A percentile compares a stretch with the other conserved stretches of the same genome.
Conservation (phyloP, 2,329 filamentous ascomycete genomes). For the Aureobasidium zeae region DNA sequence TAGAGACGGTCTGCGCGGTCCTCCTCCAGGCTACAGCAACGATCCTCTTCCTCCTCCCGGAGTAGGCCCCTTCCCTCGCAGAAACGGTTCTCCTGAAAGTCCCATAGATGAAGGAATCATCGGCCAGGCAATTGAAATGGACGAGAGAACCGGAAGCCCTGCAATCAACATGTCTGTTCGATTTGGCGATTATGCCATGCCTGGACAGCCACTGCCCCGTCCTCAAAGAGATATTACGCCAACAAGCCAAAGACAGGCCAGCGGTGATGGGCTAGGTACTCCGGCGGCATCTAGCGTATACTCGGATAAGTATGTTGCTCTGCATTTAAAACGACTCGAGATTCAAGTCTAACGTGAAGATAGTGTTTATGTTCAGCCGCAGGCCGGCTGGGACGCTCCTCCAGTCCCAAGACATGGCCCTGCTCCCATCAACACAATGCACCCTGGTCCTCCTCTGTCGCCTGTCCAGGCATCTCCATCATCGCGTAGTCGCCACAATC, state of each 20-base stretch:
- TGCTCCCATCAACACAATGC: conserved; percentile 17
- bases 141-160: conserved; percentile 54
- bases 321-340: no score
- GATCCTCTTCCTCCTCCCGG: conserved; percentile 25
- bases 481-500: conserved; percentile 23
- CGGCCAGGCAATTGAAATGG: conserved; percentile 71
- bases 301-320: conserved; percentile 57
- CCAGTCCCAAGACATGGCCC: conserved; percentile 15
- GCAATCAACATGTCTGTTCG: conserved; percentile 19
- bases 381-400: conserved; percentile 33
- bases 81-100: conserved; percentile 16
- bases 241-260: conserved; percentile 65
- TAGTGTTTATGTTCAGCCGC: conserved; percentile 39
- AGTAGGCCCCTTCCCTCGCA: conserved; percentile 13
- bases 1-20: conserved; percentile 32
- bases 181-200: conserved; percentile 56
- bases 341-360: conserved; percentile 8
- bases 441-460: conserved; percentile 21
- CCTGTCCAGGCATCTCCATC: conserved; percentile 24
- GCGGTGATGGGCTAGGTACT: conserved; percentile 52
- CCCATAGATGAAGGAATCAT: conserved; percentile 28
- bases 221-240: conserved; percentile 16
- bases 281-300: conserved; percentile 68
- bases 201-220: conserved; percentile 35
- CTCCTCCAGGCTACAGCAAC: conserved; percentile 29